Evolutionary conservation across 140 eudicot species (phyloP), one percentile per base, ranked within the genome.

Genomic region (Bidens hawaiensis): DNA sequence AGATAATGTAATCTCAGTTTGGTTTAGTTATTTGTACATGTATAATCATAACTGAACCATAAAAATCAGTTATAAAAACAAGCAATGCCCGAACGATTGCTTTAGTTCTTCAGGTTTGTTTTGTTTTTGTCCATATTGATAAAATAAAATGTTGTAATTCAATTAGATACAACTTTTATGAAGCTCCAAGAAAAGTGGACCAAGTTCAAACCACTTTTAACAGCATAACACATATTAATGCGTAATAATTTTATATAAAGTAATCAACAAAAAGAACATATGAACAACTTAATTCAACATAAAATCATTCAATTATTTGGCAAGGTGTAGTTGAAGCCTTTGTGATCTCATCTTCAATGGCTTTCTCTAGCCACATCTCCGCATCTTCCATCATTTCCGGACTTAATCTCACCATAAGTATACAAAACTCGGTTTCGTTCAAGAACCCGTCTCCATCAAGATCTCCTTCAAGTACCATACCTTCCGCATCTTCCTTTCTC

Each of bases 311-410:
- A 56, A 17, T 16, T 9, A 24, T 52, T 8, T 2, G 19, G 17
- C 21, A 48, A 12, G 68, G 13, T n/a, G n/a, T n/a, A 24, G 26
- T 56, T 6, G 41, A 10, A 47, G 16, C 31, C 15, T 48, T 56
- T 1, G 23, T 40, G 68, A 78, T 25, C 73, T 85, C 95, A 3
- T 74, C 80, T 69, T 75, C 76, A 76, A 90, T 75, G 27, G 97
- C 97, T 64, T 84, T 90, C 13, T 82, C 78, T 3, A 87, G 79
- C 97, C 94, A 90, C 45, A 65, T 64, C 76, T 87, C 89, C 1
- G 97, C 97, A 54, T 84, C 89, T 43, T 87, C 56, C 97, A 90
- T 90, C 88, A 90, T 87, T 23, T 67, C 97, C 0, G 97, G 96
- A 71, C 97, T 90, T 4, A 90, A 86, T 62, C 97, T 84, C 11